phyloP scores from a whole-genome alignment of 345 rosid species.

The Isatis tinctoria region DNA sequence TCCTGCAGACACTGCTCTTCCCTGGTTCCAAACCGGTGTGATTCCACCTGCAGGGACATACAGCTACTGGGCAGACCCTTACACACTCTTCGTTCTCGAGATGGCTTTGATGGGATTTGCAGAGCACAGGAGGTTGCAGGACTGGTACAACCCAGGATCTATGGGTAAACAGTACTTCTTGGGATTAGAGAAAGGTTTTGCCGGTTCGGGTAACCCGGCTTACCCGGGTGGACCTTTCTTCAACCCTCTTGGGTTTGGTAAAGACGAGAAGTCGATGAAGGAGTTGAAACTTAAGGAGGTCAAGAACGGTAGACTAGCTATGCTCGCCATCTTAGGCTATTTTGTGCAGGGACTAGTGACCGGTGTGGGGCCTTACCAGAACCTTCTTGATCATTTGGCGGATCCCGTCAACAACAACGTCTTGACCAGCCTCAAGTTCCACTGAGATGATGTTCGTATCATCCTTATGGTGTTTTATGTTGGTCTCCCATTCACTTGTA shows the following conservation, averaged over 20 bases:
- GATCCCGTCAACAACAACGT: conserved; percentile 94
- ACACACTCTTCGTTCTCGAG: conserved; percentile 84
- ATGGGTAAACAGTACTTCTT: conserved; percentile 93
- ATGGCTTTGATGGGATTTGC: conserved; percentile 98
- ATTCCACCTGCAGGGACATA: conserved; percentile 97
- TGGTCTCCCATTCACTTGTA: conserved; percentile 13
- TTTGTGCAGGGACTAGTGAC: conserved; percentile 80
- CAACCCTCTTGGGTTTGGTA: conserved; percentile 90
- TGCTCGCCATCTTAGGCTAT: conserved; percentile 82
- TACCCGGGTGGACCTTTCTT: conserved; percentile 97
- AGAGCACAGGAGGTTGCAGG: conserved; percentile 93
- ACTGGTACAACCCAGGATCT: conserved; percentile 88
- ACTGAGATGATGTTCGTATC: conserved; percentile 33
- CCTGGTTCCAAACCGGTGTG: conserved; percentile 96
- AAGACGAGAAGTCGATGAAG: conserved; percentile 82
- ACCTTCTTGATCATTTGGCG: conserved; percentile 90
- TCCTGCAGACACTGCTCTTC: conserved; percentile 81
- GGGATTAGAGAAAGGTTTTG: conserved; percentile 74
- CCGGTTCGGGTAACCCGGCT: conserved; percentile 81
- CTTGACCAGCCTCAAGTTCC: conserved; percentile 95
- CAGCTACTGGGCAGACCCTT: conserved; percentile 92
- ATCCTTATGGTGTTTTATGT: conserved; percentile 1
- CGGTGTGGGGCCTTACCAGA: conserved; percentile 92
- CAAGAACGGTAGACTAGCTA: conserved; percentile 90
- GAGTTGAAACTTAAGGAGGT: conserved; percentile 94